Base-by-base conservation (phyloP, 1,284 basidiomycete species). In the Takashimella tepidaria region DNA sequence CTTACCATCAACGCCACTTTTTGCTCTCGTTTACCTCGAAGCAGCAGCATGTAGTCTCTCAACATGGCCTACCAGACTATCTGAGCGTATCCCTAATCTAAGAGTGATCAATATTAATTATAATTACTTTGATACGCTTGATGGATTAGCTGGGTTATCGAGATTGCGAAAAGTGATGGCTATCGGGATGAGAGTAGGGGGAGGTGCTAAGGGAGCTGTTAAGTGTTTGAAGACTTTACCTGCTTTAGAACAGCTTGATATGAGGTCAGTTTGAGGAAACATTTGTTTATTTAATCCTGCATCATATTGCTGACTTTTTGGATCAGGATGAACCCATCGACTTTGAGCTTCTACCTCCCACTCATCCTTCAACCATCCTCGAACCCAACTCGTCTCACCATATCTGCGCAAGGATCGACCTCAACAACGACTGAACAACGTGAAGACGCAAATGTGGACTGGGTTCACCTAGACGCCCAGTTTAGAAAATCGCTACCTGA, bases 91-190 rank as follows among this genome's bases (percentile, higher is more conserved):
- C 45, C 95, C 95, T 22, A 97, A 96, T 74, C 77, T 98, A 63
- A 86, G 92, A 54, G 86, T 88, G 56, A 79, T 98, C 70, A 98
- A 98, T 78, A 81, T 95, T 61, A 95, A 96, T 79, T 93, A 93
- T 79, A 96, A 96, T 74, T 95, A 92, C 76, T 70, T 96, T 64
- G 83, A 68, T 82, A 76, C 75, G 53, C 84, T 92, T 60, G 81
- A 82, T 54, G 78, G 82, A 54, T 76, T 97, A 54, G 80, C 80
- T 45, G 89, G 88, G n/a, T 79, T 96, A 57, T 79, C 75, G 54
- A 78, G 88, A 64, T 75, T 96, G 72, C 82, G 83, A 63, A 92
- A 89, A 79, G 75, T 96, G 63, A 89, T 84, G 49, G 81, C 90
- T 54, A 87, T 96, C 64, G 92, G 91, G 49, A 87, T 86, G 62